These are phyloP conservation scores for Withania somnifera DNA, from an alignment of 305 asterid species.

Conservation along the genomic window DNA sequence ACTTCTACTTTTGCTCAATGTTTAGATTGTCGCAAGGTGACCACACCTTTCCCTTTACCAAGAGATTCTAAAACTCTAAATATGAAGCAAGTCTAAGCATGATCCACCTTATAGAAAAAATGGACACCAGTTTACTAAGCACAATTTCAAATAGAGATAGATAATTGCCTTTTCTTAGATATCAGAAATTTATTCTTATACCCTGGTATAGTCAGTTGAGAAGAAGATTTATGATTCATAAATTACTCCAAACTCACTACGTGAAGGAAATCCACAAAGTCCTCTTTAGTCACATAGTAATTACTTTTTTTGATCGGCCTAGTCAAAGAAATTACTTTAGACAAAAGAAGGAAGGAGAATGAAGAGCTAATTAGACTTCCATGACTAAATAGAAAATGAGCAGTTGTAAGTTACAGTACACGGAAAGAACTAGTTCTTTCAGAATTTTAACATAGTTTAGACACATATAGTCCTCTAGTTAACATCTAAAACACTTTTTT, in stretches of 20 bases:
- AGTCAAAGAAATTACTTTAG: not conserved
- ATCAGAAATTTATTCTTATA: not conserved
- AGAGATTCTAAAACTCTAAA: not conserved
- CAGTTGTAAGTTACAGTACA: not conserved
- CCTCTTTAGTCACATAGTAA: not conserved
- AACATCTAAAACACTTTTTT: too few species aligned
- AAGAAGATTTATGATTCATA: not conserved
- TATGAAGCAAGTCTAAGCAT: not conserved
- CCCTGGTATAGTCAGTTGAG: not conserved
- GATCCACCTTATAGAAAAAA: not conserved
- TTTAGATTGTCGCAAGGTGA: not conserved
- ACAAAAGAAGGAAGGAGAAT: not conserved
- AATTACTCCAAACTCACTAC: not conserved
- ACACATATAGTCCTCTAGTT: not conserved
- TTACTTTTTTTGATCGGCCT: not conserved
- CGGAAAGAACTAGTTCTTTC: not conserved
- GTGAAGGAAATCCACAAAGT: not conserved
- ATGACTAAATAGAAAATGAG: not conserved
- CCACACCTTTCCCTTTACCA: not conserved
- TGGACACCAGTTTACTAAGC: not conserved
- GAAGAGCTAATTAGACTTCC: not conserved
- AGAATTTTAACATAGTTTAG: not conserved
- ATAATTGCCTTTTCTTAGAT: not conserved
- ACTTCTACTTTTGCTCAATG: not conserved
- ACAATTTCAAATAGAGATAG: not conserved